These are phyloP conservation scores for Lumnitzera littorea DNA, from an alignment of 345 rosid species.

Conservation along the genomic window DNA sequence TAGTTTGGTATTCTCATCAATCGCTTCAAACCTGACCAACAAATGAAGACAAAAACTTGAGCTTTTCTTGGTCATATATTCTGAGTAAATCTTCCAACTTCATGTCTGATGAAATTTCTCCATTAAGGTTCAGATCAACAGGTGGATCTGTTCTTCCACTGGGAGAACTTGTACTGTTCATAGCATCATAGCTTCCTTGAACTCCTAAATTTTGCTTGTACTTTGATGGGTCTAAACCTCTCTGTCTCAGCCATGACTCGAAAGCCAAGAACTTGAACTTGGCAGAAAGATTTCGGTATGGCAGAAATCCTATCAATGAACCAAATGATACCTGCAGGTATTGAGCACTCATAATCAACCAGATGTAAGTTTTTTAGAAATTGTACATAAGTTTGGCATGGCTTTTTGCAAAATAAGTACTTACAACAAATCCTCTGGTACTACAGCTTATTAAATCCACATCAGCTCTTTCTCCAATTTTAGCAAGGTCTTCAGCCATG, in stretches of 20 bases:
- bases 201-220: slow-evolving; percentile 66
- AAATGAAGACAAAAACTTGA: slow-evolving; percentile 72
- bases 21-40: slow-evolving; percentile 73
- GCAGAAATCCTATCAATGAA: slow-evolving; percentile 76
- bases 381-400: neutral
- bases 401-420: slow-evolving; percentile 12
- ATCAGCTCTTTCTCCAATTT: slow-evolving; percentile 46
- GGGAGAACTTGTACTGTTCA: slow-evolving; percentile 21
- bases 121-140: slow-evolving; percentile 16
- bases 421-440: slow-evolving; percentile 77
- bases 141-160: slow-evolving; percentile 30
- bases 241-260: slow-evolving; percentile 88
- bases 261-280: slow-evolving; percentile 84
- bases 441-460: slow-evolving; percentile 82
- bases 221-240: slow-evolving; percentile 75
- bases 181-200: slow-evolving; percentile 49
- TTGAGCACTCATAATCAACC: slow-evolving; percentile 3
- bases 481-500: slow-evolving; percentile 55
- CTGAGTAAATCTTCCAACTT: slow-evolving; percentile 76
- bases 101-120: slow-evolving; percentile 57
- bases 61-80: slow-evolving; percentile 77
- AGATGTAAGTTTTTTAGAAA: neutral
- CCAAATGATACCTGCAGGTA: slow-evolving; percentile 73
- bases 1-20: neutral
- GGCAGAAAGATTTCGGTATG: slow-evolving; percentile 73